A percentile compares a stretch with the other conserved stretches of the same genome.
Evolutionary conservation across 768 basidiomycete species (phyloP).

Genomic region (Nevesoporus exiguus): DNA sequence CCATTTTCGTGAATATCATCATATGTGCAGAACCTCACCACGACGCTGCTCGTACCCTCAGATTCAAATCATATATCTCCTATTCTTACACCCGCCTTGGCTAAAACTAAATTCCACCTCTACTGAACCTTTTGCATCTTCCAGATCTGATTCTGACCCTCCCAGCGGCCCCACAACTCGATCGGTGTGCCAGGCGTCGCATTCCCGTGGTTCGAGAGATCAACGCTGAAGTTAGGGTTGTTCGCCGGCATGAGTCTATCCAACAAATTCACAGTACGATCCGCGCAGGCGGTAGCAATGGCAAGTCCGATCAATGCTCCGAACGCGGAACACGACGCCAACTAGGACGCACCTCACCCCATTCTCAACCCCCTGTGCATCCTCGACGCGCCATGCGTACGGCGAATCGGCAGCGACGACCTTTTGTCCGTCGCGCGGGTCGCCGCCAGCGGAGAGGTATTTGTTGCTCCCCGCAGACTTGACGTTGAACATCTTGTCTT

Average conservation of each 20-base stretch:
- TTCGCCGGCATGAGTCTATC: constrained; percentile 44
- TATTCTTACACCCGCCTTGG: neutral
- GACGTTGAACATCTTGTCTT: constrained; percentile 37
- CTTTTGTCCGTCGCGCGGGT: constrained; percentile 34
- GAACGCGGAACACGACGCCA: neutral
- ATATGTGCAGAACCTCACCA: too few species aligned
- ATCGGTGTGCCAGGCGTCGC: constrained; percentile 43
- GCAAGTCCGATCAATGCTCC: neutral
- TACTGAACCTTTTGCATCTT: constrained; percentile 11
- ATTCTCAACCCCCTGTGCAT: constrained; percentile 34
- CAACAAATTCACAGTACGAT: too few species aligned
- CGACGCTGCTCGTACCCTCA: too few species aligned
- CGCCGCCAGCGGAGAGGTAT: constrained; percentile 39
- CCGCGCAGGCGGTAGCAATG: too few species aligned
- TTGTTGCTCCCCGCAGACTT: constrained; percentile 39
- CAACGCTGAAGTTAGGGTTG: constrained; percentile 41
- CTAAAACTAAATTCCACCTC: neutral
- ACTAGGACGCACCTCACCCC: constrained; percentile 39
- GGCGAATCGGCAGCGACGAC: constrained; percentile 38
- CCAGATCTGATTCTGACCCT: constrained; percentile 54
- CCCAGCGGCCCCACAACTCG: constrained; percentile 48
- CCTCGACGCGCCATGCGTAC: constrained; percentile 51
- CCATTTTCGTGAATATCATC: too few species aligned
- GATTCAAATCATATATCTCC: too few species aligned
- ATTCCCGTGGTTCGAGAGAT: constrained; percentile 46